Evolutionary conservation across 2,329 filamentous ascomycete species (phyloP).

Genomic region (Zelopaecilomyces penicillatus): DNA sequence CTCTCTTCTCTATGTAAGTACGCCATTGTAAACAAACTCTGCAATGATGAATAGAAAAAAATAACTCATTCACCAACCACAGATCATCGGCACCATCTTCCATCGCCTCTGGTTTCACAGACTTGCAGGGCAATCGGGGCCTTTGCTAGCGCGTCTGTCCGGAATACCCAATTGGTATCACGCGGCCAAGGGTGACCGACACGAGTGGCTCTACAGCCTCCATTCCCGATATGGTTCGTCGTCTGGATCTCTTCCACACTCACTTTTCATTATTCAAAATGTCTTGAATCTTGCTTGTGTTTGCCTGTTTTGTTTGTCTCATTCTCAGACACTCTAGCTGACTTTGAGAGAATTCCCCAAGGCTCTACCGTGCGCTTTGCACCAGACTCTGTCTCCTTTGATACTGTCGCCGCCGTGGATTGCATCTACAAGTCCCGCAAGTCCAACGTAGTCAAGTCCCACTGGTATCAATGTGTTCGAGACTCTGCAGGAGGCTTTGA

Average conservation of each 20-base stretch:
- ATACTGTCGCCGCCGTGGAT: slow-evolving; percentile 12
- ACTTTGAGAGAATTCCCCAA: not conserved
- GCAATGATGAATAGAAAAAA: too few species aligned
- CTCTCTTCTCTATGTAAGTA: too few species aligned
- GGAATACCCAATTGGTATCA: slow-evolving; percentile 6
- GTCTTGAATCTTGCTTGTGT: not conserved
- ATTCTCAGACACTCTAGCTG: too few species aligned
- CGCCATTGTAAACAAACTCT: too few species aligned
- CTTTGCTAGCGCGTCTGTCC: not conserved
- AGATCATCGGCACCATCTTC: not conserved
- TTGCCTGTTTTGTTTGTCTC: too few species aligned
- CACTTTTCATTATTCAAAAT: not conserved
- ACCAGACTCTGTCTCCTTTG: slow-evolving; percentile 13
- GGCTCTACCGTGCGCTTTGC: slow-evolving; percentile 13
- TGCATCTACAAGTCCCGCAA: slow-evolving; percentile 13
- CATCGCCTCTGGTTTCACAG: not conserved
- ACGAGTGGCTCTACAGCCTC: slow-evolving; percentile 12
- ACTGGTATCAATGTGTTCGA: slow-evolving; percentile 15
- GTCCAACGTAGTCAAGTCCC: slow-evolving; percentile 14
- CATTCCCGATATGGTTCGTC: slow-evolving; percentile 14
- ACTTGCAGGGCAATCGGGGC: not conserved
- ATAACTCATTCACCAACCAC: not conserved
- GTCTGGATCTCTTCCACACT: not conserved
- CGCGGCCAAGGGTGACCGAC: slow-evolving; percentile 11
- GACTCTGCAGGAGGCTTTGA: slow-evolving; percentile 5